Percentiles rank a stretch among this genome's conserved stretches.
phyloP scores from a whole-genome alignment of 2,329 filamentous ascomycete genomes.

The Sporothrix variecibatus region DNA sequence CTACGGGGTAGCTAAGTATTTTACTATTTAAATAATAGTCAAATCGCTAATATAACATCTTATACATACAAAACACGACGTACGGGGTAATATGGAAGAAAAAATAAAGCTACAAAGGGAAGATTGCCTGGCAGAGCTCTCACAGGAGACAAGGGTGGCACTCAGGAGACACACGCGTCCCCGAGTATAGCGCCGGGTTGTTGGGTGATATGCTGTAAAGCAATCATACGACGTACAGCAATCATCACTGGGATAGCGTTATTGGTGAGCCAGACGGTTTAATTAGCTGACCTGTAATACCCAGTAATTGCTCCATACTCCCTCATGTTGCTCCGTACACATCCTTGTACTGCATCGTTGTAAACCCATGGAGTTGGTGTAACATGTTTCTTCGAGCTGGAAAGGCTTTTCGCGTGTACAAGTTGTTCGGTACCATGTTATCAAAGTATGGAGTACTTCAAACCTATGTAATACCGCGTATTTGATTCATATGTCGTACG shows the following conservation, averaged over 20 bases:
- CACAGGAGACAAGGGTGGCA: no score
- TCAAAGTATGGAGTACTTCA: not conserved
- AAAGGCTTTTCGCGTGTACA: not conserved
- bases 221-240: no score
- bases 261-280: no score
- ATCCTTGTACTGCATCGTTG: not conserved
- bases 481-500: no score
- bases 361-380: not conserved
- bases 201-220: no score
- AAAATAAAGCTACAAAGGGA: not conserved
- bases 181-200: no score
- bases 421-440: not conserved
- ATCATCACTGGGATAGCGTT: no score
- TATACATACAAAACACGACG: no score
- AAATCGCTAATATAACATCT: not conserved
- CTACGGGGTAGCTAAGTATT: not conserved
- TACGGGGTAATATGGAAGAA: no score
- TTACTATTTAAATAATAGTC: not conserved
- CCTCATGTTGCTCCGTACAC: not conserved
- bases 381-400: not conserved
- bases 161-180: no score
- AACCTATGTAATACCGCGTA: no score
- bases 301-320: not conserved
- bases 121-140: not conserved
- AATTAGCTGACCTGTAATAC: not conserved